phyloP scores from a whole-genome alignment of 2,329 filamentous ascomycete species.

The Pyrenochaeta sp. region DNA sequence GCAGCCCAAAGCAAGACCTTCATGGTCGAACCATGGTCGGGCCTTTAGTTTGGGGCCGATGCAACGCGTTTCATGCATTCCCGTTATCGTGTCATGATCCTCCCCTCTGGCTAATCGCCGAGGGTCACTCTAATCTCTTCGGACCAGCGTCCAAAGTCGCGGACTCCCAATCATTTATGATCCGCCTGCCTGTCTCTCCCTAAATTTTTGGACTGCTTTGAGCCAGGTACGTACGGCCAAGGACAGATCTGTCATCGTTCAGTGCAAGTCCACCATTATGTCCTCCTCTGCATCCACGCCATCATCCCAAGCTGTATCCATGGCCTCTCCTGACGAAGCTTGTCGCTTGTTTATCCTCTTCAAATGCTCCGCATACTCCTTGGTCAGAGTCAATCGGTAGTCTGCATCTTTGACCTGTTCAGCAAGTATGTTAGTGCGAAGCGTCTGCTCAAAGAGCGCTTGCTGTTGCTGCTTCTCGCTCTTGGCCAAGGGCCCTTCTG shows the following conservation, averaged over 20 bases:
- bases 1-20: background rate
- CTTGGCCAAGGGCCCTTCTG: slow-evolving; percentile 47
- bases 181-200: slow-evolving; percentile 2
- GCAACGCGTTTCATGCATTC: slow-evolving; percentile 36
- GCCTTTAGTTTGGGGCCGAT: slow-evolving; percentile 14
- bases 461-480: slow-evolving; percentile 50
- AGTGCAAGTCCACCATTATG: slow-evolving; percentile 48
- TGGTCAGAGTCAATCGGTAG: slow-evolving; percentile 62
- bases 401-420: slow-evolving; percentile 63
- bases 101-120: slow-evolving; percentile 10
- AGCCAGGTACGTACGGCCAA: too few species aligned
- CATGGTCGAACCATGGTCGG: slow-evolving; percentile 17
- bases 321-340: slow-evolving; percentile 40
- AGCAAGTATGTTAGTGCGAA: slow-evolving; percentile 59
- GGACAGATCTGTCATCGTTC: slow-evolving; percentile 15
- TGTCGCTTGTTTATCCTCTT: slow-evolving; percentile 56
- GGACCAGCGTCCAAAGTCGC: slow-evolving; percentile 1
- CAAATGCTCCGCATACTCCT: slow-evolving; percentile 64
- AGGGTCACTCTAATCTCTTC: slow-evolving; percentile 3
- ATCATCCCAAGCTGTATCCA: slow-evolving; percentile 48
- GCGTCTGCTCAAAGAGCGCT: slow-evolving; percentile 58
- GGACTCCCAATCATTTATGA: background rate
- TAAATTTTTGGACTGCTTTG: too few species aligned
- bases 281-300: slow-evolving; percentile 46
- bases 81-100: slow-evolving; percentile 36